Evolutionary conservation across 129 eudicot genomes (phyloP).

Genomic region (Lactuca saligna): DNA sequence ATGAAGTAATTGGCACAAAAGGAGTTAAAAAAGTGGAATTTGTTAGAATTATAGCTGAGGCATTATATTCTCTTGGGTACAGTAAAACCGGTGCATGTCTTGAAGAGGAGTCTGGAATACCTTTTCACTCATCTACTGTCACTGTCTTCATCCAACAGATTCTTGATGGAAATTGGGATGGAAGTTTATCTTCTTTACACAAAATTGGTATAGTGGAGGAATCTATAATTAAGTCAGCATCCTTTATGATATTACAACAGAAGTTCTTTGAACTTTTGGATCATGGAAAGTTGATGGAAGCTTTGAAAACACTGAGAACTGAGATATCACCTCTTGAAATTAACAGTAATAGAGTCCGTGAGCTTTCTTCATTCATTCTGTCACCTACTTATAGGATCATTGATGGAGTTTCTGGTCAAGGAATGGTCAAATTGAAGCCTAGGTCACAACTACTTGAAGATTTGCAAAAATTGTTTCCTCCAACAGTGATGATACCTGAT

Average conservation of each 20-base stretch:
- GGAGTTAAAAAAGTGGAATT: constrained; percentile 73
- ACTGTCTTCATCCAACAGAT: constrained; percentile 59
- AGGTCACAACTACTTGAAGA: constrained; percentile 64
- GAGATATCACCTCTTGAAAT: constrained; percentile 67
- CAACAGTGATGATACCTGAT: constrained; percentile 76
- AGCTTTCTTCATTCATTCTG: constrained; percentile 55
- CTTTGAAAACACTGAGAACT: constrained; percentile 76
- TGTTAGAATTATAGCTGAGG: constrained; percentile 68
- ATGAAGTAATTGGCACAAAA: constrained; percentile 65
- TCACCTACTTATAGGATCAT: constrained; percentile 37
- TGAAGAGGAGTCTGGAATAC: constrained; percentile 80
- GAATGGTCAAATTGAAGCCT: constrained; percentile 33
- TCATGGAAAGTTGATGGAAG: constrained; percentile 59
- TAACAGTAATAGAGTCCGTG: constrained; percentile 48
- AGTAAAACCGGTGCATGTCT: constrained; percentile 50
- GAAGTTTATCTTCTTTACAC: constrained; percentile 57
- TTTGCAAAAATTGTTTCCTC: constrained; percentile 70
- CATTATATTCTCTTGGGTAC: constrained; percentile 79
- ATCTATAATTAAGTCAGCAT: constrained; percentile 52
- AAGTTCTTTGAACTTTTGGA: constrained; percentile 76
- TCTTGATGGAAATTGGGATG: constrained; percentile 85
- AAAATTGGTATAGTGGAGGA: constrained; percentile 62
- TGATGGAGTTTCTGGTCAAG: constrained; percentile 34
- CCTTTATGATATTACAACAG: constrained; percentile 79
- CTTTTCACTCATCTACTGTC: constrained; percentile 49